phyloP scores from a whole-genome alignment of 2,329 filamentous ascomycete genomes.

The Sporothrix brunneoviolacea region DNA sequence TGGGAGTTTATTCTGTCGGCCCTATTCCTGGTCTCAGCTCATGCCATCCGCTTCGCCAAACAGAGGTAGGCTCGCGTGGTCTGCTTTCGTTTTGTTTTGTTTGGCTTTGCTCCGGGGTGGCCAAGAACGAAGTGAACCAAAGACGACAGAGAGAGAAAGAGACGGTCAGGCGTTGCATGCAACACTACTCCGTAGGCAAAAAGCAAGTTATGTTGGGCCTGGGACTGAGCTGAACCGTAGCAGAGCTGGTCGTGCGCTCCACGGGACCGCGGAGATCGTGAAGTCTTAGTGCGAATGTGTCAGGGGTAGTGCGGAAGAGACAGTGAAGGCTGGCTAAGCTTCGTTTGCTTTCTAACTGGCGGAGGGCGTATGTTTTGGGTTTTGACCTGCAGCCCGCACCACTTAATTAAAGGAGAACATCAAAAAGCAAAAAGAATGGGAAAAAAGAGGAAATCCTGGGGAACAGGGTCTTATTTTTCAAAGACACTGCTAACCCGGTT shows the following conservation, averaged over 20 bases:
- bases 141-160: no score
- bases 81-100: no score
- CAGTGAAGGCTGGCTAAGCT: not conserved
- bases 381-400: not conserved
- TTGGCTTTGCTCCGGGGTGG: no score
- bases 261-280: conserved; percentile 8
- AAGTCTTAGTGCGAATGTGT: not conserved
- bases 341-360: not conserved
- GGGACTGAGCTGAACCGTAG: not conserved
- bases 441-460: not conserved
- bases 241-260: not conserved
- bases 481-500: not conserved
- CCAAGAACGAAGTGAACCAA: no score
- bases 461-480: not conserved
- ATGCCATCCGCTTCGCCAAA: no score
- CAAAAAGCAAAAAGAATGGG: not conserved
- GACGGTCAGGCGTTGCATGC: not conserved
- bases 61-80: no score
- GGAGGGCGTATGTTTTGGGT: not conserved
- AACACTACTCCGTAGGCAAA: no score
- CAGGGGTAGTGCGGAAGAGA: not conserved
- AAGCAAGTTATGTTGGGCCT: no score
- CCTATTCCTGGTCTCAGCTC: no score
- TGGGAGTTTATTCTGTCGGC: no score
- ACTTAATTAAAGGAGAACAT: not conserved